A percentile compares a stretch with the other conserved stretches of the same genome.
phyloP scores from a whole-genome alignment of 495 filamentous ascomycete species.

The Chaetomidium leptoderma region DNA sequence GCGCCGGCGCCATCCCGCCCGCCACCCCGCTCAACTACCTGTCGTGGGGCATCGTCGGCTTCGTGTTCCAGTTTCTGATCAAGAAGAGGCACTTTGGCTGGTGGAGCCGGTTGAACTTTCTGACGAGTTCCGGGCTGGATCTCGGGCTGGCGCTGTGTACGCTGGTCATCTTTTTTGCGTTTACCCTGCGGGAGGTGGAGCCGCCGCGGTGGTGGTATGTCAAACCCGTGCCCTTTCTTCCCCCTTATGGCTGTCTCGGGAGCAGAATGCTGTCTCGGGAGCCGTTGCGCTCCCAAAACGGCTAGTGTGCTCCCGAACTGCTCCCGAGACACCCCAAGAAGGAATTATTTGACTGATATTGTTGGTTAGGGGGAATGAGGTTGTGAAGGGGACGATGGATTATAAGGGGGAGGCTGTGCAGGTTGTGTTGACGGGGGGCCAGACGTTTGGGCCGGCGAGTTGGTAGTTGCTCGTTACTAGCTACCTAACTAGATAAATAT shows the following conservation, averaged over 20 bases:
- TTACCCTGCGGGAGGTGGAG: slow-evolving; percentile 46
- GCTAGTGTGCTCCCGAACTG: no score
- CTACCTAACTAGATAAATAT: no score
- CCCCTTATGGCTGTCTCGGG: no score
- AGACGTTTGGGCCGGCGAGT: slow-evolving; percentile 56
- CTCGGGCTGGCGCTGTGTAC: slow-evolving; percentile 59
- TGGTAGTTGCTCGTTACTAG: no score
- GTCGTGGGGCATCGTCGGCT: slow-evolving; percentile 63
- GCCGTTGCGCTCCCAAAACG: no score
- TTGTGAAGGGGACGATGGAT: slow-evolving; percentile 50
- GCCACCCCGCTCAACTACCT: slow-evolving; percentile 67
- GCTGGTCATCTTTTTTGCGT: slow-evolving; percentile 59
- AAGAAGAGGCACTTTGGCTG: slow-evolving; percentile 55
- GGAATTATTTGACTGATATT: no score
- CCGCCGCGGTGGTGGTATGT: slow-evolving; percentile 54
- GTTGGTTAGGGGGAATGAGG: slow-evolving; percentile 51
- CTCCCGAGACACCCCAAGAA: no score
- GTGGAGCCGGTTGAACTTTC: slow-evolving; percentile 65
- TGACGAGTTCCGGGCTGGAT: slow-evolving; percentile 58
- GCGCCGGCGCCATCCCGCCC: slow-evolving; percentile 59
- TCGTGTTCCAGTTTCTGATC: slow-evolving; percentile 59
- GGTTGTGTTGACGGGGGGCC: slow-evolving; percentile 43
- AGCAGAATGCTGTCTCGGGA: no score
- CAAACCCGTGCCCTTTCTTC: no score
- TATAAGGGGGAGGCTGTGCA: slow-evolving; percentile 50